A percentile compares a stretch with the other conserved stretches of the same genome.
Evolutionary conservation across 208 protist genomes (phyloP).

Genomic region (Leishmania guyanensis): DNA sequence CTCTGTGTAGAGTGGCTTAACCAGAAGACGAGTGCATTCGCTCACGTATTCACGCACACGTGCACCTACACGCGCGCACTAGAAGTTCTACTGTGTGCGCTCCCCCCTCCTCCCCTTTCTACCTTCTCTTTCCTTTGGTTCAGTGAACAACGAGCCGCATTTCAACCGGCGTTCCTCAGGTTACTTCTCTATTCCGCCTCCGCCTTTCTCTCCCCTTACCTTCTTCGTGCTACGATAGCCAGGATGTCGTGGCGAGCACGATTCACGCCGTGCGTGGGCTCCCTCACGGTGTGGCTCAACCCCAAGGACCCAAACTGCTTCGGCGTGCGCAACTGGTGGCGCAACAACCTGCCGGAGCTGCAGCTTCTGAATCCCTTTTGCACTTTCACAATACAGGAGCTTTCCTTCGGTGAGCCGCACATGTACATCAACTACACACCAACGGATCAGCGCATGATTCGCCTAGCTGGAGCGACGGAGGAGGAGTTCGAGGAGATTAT

Average conservation of each 20-base stretch:
- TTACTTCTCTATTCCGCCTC: not conserved
- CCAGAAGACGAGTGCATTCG: not conserved
- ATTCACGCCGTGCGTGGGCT: slow-evolving; percentile 85
- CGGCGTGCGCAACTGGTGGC: slow-evolving; percentile 92
- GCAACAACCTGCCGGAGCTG: slow-evolving; percentile 90
- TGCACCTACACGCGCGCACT: not conserved
- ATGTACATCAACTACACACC: slow-evolving; percentile 92
- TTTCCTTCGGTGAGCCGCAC: slow-evolving; percentile 90
- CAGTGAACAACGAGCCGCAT: not conserved
- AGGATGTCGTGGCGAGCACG: slow-evolving; percentile 90
- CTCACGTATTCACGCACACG: not conserved
- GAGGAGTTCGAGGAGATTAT: slow-evolving; percentile 92
- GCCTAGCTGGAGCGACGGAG: slow-evolving; percentile 85
- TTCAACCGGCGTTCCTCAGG: not conserved
- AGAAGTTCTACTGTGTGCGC: not conserved
- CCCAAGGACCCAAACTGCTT: slow-evolving; percentile 93
- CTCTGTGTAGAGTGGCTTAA: not conserved
- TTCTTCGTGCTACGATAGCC: not conserved
- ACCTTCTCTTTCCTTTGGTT: not conserved
- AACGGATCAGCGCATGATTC: slow-evolving; percentile 88
- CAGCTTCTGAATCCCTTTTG: slow-evolving; percentile 90
- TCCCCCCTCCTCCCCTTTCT: not conserved
- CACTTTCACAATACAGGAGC: slow-evolving; percentile 89
- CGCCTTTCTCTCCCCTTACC: not conserved
- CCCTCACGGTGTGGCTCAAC: slow-evolving; percentile 90